A percentile compares a stretch with the other conserved stretches of the same genome.
These are phyloP conservation scores for Thermomyces lanuginosus DNA, from an alignment of 2,329 filamentous ascomycete species.

Conservation along the genomic window DNA sequence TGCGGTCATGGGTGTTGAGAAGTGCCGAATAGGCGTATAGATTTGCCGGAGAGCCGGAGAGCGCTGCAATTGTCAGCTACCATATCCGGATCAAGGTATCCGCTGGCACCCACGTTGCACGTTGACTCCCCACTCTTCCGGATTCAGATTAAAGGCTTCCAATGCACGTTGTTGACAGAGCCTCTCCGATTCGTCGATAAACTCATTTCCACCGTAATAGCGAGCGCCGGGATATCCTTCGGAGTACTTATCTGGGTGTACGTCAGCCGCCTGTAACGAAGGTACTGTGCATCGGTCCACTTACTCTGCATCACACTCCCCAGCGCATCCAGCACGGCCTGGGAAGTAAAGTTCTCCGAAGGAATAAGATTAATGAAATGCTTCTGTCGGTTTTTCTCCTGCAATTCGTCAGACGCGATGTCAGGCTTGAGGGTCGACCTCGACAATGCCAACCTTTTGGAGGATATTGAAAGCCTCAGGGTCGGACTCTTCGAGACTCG, in stretches of 20 bases:
- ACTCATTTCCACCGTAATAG: conserved; percentile 94
- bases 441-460: conserved; percentile 64
- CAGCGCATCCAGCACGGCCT: conserved; percentile 77
- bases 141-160: conserved; percentile 67
- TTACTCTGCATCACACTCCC: conserved; percentile 90
- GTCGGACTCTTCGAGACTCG: conserved; percentile 68
- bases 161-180: conserved; percentile 82
- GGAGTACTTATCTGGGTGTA: conserved; percentile 73
- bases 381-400: conserved; percentile 94
- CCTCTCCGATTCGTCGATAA: conserved; percentile 79
- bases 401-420: conserved; percentile 3
- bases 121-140: conserved; percentile 89
- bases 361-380: conserved; percentile 97
- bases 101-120: conserved; percentile 53
- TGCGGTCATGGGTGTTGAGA: conserved; percentile 83
- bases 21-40: conserved; percentile 83
- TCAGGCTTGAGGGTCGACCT: too few species aligned
- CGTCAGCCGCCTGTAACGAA: conserved; percentile 16
- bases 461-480: conserved; percentile 77
- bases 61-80: conserved; percentile 34
- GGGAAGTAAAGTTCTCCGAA: conserved; percentile 89
- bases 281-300: conserved; percentile 13
- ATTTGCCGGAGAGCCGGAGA: conserved; percentile 64
- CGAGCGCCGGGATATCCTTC: conserved; percentile 92
- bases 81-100: conserved; percentile 1